Percentiles rank a stretch among this genome's conserved stretches.
Evolutionary conservation across 805 yeast species (phyloP).

Genomic region (Ogataea philodendri): DNA sequence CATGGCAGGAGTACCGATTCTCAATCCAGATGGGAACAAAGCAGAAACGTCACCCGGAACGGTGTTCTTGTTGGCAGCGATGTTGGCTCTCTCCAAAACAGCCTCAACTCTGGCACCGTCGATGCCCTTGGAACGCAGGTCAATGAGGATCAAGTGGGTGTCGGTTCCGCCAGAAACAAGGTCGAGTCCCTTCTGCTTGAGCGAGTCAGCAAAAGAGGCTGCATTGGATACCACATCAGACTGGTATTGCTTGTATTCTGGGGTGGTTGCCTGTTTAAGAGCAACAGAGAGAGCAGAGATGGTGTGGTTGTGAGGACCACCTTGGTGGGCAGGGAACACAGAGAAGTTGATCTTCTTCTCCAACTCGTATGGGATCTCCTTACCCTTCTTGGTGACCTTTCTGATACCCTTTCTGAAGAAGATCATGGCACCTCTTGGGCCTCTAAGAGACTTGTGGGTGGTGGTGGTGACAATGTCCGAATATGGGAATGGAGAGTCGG

Average conservation of each 20-base stretch:
- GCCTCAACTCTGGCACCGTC: conserved; percentile 97
- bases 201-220: conserved; percentile 66
- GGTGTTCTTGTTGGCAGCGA: conserved; percentile 94
- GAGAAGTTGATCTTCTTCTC: conserved; percentile 93
- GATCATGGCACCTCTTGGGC: conserved; percentile 98
- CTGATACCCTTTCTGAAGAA: conserved; percentile 94
- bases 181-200: conserved; percentile 62
- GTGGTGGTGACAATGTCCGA: conserved; percentile 98
- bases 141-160: conserved; percentile 85
- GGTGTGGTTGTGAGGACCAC: conserved; percentile 99
- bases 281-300: conserved; percentile 96
- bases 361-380: conserved; percentile 79
- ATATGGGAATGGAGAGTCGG: conserved; percentile 87
- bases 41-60: conserved; percentile 97
- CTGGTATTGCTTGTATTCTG: conserved; percentile 87
- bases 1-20: conserved; percentile 99
- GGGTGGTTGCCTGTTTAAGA: conserved; percentile 83
- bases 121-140: conserved; percentile 71
- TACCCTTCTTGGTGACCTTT: conserved; percentile 79
- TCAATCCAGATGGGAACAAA: conserved; percentile 90
- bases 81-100: conserved; percentile 82
- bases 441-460: conserved; percentile 95
- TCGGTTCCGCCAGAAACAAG: conserved; percentile 94
- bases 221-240: conserved; percentile 80
- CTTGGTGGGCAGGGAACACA: conserved; percentile 99